Base-by-base conservation (phyloP, 2,329 filamentous ascomycete species). In the Nothophaeocryptopus gaeumannii region DNA sequence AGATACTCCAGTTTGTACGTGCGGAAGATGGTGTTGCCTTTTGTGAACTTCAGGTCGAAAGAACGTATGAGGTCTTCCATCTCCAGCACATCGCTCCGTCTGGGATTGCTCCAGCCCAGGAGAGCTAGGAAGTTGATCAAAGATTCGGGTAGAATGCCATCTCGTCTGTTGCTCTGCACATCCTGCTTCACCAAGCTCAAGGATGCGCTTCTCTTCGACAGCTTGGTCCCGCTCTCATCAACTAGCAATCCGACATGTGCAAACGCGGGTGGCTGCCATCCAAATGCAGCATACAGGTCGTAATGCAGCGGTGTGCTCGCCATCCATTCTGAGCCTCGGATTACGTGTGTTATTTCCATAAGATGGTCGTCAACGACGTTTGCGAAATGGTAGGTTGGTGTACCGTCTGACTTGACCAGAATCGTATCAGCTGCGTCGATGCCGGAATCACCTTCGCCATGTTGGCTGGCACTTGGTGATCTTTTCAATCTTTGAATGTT, bases 321-420 rank as follows among this genome's bases (percentile, higher is more conserved):
- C 72, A 99, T 86, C 93, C 93, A 99, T 79, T 99, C 93, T 78
- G 86, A 85, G 45, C 92, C 93, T 36, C 93, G 84, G 51, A 99
- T 88, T 11, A 99, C 93, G 69, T 97, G 92, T 0, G 91, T 96
- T 59, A 99, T 95, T 52, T 88, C 75, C 93, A 99, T 99, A 53
- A 86, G 76, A 68, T 96, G 89, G 64, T 99, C 93, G 65, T 99
- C 93, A 4, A 99, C 85, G 8, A 99, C 92, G 64, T 97, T 99
- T 4, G 93, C 93, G 54, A 99, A 85, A 69, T 99, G 93, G 65
- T 99, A 99, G 0, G 95, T 99, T 0, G 93, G 93, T 57, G 87
- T 87, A 0, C 90, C 91, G 66, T 99, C 93, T 0, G 84, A 85
- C 70, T 99, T 99, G 53, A 96, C 75, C 35, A 99, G 76, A 53